These are phyloP conservation scores for Cystofilobasidium ferigula DNA, from an alignment of 768 basidiomycete species.

Conservation along the genomic window DNA sequence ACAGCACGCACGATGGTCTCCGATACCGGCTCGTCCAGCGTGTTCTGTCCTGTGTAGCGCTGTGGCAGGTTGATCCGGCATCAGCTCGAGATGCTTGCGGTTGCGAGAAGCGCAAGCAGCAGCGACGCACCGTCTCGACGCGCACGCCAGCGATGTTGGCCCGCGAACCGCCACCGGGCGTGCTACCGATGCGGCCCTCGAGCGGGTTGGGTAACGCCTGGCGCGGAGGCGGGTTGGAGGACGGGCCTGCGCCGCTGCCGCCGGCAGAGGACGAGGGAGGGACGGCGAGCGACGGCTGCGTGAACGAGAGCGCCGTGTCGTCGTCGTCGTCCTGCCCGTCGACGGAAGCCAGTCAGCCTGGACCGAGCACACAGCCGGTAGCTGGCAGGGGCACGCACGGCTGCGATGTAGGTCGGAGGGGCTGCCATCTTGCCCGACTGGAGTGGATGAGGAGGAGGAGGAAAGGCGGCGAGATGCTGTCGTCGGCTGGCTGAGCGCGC, in stretches of 20 bases:
- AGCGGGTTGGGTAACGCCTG: background rate
- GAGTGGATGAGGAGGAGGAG: background rate
- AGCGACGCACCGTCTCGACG: slow-evolving; percentile 23
- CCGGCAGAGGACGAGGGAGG: slow-evolving; percentile 9
- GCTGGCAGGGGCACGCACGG: background rate
- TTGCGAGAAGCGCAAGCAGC: background rate
- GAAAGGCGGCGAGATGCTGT: background rate
- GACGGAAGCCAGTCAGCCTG: background rate
- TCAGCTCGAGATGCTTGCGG: background rate
- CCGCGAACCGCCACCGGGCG: slow-evolving; percentile 6
- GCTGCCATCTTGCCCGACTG: background rate
- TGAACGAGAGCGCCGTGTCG: slow-evolving; percentile 20
- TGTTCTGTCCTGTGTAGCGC: slow-evolving; percentile 27
- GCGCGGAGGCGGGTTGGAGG: background rate
- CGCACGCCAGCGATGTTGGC: slow-evolving; percentile 20
- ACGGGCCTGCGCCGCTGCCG: background rate
- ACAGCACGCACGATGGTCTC: slow-evolving; percentile 22
- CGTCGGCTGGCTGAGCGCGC: no score
- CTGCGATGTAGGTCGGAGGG: slow-evolving; percentile 7
- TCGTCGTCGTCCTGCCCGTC: slow-evolving; percentile 25
- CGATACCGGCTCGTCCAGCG: slow-evolving; percentile 26
- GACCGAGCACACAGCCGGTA: background rate
- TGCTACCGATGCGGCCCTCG: slow-evolving; percentile 21
- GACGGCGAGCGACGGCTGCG: slow-evolving; percentile 13
- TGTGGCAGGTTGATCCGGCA: background rate